Base-by-base conservation (phyloP, 176 grass and related monocot species). In the Poa pratensis region DNA sequence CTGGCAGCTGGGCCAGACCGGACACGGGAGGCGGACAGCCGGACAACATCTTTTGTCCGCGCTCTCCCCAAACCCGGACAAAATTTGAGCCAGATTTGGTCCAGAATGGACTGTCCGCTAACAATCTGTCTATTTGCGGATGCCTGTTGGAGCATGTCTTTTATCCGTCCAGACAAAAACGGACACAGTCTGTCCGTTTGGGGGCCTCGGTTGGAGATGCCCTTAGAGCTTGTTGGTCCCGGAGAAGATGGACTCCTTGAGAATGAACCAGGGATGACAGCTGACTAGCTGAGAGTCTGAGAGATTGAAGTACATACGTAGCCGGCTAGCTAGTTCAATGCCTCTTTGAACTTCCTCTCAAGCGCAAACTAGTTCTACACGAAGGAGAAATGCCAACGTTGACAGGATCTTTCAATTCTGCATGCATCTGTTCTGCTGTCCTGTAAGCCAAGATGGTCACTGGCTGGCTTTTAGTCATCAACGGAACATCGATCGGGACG, bases 141-240 rank as follows among this genome's bases (percentile, higher is more conserved):
- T n/a, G n/a, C n/a, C n/a, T n/a, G n/a, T n/a, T n/a, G n/a, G n/a
- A n/a, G n/a, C n/a, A n/a, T n/a, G n/a, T n/a, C n/a, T n/a, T n/a
- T n/a, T n/a, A n/a, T n/a, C n/a, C n/a, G n/a, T n/a, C n/a, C n/a
- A n/a, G n/a, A n/a, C n/a, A n/a, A n/a, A n/a, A n/a, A n/a, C n/a
- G n/a, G n/a, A n/a, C n/a, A n/a, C n/a, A n/a, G n/a, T n/a, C n/a
- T n/a, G n/a, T n/a, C n/a, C n/a, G n/a, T n/a, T n/a, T n/a, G n/a
- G n/a, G n/a, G n/a, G n/a, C n/a, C n/a, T n/a, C n/a, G n/a, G n/a
- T n/a, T n/a, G n/a, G n/a, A n/a, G n/a, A n/a, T n/a, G n/a, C n/a
- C n/a, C n/a, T 62, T 46, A 22, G 84, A 82, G 80, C 67, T 69
- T 65, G 32, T 40, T 83, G 65, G 59, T 85, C 77, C 80, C 71